A percentile compares a stretch with the other conserved stretches of the same genome.
Evolutionary conservation across 257 asterid genomes (phyloP).

Genomic region (Cruciata laevipes): DNA sequence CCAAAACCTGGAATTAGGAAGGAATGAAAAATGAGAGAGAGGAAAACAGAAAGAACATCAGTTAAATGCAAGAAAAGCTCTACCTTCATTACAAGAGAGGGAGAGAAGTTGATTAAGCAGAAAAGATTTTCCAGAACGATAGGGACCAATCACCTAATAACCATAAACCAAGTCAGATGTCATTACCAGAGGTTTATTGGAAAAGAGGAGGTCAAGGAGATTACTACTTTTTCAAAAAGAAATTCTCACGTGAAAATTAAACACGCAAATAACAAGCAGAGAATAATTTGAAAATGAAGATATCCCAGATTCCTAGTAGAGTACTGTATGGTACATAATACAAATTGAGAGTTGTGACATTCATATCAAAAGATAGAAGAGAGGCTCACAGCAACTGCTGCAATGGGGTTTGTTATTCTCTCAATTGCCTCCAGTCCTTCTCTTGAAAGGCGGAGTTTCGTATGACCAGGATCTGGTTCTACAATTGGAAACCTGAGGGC

Average conservation of each 20-base stretch:
- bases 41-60: slow-evolving; percentile 5
- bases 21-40: neutral
- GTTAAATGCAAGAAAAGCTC: slow-evolving; percentile 8
- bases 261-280: neutral
- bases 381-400: slow-evolving; percentile 86
- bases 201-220: neutral
- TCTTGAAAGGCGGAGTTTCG: slow-evolving; percentile 82
- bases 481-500: slow-evolving; percentile 73
- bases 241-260: neutral
- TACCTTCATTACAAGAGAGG: slow-evolving; percentile 94
- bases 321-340: neutral
- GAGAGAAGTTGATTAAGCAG: slow-evolving; percentile 97
- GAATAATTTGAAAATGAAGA: neutral
- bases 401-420: slow-evolving; percentile 77
- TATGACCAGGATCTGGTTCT: slow-evolving; percentile 96
- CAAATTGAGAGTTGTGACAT: neutral
- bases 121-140: slow-evolving; percentile 98
- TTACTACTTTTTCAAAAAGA: slow-evolving; percentile 4
- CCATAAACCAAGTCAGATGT: slow-evolving; percentile 2
- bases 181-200: neutral
- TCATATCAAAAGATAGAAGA: slow-evolving; percentile 14
- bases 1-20: slow-evolving; percentile 74
- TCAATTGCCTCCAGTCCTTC: slow-evolving; percentile 89
- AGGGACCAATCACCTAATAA: slow-evolving; percentile 90
- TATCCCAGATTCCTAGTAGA: slow-evolving; percentile 1